Percentiles rank a stretch among this genome's conserved stretches.
Evolutionary conservation across 148 eudicot species (phyloP).

Genomic region (Chenopodium quinoa): DNA sequence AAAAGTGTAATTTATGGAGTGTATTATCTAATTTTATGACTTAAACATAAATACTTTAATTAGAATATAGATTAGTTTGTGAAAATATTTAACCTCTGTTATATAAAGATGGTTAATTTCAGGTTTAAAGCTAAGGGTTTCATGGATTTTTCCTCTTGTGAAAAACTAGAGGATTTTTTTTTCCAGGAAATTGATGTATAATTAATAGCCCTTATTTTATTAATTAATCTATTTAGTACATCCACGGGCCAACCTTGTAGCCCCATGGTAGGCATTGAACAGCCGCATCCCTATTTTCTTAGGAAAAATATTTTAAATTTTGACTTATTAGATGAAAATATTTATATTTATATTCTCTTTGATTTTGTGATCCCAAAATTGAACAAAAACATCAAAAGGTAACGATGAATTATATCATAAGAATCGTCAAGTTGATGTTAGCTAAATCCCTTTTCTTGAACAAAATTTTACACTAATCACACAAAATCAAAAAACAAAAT

Average conservation of each 20-base stretch:
- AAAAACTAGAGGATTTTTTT: background rate
- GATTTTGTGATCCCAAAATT: no score
- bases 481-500: background rate
- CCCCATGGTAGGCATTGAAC: no score
- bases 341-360: no score
- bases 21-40: constrained; percentile 16
- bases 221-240: no score
- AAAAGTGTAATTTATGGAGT: background rate
- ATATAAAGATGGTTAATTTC: constrained; percentile 13
- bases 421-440: no score
- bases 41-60: background rate
- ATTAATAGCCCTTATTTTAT: background rate
- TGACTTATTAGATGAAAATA: no score
- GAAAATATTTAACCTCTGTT: constrained; percentile 10
- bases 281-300: background rate
- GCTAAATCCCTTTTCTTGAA: background rate
- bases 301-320: no score
- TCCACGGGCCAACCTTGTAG: no score
- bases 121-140: background rate
- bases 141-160: background rate
- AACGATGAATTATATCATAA: no score
- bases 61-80: constrained; percentile 22
- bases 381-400: no score
- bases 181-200: background rate
- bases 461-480: background rate